A percentile compares a stretch with the other conserved stretches of the same genome.
These are phyloP conservation scores for Blastobotrys arbuscula DNA, from an alignment of 1,139 yeast species.

Conservation along the genomic window DNA sequence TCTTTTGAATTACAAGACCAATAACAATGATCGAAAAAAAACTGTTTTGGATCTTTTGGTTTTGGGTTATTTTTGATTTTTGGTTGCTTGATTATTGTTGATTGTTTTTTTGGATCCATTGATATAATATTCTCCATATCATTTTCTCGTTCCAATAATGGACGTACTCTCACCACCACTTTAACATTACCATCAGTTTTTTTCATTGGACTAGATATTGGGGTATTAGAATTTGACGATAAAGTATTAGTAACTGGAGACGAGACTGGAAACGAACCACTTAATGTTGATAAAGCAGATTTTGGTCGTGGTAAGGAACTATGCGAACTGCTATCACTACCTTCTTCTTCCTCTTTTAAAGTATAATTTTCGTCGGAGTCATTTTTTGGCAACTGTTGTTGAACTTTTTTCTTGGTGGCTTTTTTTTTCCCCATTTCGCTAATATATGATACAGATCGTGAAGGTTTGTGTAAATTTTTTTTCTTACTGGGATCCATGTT, in stretches of 20 bases:
- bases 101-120: slow-evolving; percentile 24
- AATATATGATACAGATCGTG: background rate
- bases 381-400: background rate
- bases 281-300: slow-evolving; percentile 4
- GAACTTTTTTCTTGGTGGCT: slow-evolving; percentile 1
- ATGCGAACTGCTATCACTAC: background rate
- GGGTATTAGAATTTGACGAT: background rate
- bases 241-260: background rate
- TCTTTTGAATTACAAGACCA: slow-evolving; percentile 47
- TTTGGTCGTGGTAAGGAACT: slow-evolving; percentile 6
- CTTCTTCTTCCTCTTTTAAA: background rate
- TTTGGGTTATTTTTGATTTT: slow-evolving; percentile 3
- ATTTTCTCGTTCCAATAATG: slow-evolving; percentile 32
- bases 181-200: slow-evolving; percentile 31
- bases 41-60: slow-evolving; percentile 32
- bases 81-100: slow-evolving; percentile 24
- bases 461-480: background rate
- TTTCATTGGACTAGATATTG: slow-evolving; percentile 1
- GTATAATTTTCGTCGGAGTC: background rate
- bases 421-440: slow-evolving; percentile 11
- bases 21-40: slow-evolving; percentile 53
- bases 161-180: slow-evolving; percentile 38
- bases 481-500: background rate
- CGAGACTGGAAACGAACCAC: background rate
- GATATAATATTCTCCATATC: slow-evolving; percentile 25